phyloP scores from a whole-genome alignment of 2,329 filamentous ascomycete species.

The Fusarium sp. region DNA sequence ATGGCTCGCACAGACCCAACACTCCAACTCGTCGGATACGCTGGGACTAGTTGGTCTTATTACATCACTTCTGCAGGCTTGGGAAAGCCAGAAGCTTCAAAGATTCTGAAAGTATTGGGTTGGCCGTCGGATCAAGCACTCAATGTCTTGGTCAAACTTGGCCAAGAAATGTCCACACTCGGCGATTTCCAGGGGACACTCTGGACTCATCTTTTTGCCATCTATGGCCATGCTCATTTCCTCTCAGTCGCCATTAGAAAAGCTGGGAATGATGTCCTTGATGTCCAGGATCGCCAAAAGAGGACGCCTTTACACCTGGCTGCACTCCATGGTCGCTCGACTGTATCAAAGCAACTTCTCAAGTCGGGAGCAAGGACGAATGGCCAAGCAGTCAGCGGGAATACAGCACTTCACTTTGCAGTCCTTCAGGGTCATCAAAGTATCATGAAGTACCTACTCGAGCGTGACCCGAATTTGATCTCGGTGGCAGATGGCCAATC shows the following conservation, averaged over 20 bases:
- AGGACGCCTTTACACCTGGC: not conserved
- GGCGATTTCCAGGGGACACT: not conserved
- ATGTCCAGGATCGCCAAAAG: not conserved
- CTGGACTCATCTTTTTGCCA: conserved; percentile 1
- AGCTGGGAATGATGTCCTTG: not conserved
- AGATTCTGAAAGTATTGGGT: not conserved
- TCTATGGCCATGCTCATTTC: not conserved
- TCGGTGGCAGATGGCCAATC: not conserved
- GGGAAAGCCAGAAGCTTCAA: not conserved
- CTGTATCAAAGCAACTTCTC: not conserved
- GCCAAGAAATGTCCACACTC: not conserved
- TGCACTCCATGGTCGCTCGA: not conserved
- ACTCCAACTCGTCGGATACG: not conserved
- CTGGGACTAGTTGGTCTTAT: not conserved
- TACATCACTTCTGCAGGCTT: not conserved
- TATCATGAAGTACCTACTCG: not conserved
- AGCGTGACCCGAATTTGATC: not conserved
- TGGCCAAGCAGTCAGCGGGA: not conserved
- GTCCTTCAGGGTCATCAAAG: not conserved
- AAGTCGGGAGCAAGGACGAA: not conserved
- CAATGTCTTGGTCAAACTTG: not conserved
- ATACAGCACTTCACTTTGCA: conserved; percentile 6
- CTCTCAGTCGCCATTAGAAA: conserved; percentile 1
- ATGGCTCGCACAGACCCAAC: not conserved
- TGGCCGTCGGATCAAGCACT: not conserved